Evolutionary conservation across 2,329 filamentous ascomycete species (phyloP), one percentile per base, ranked within the genome.

Genomic region (Diaporthe australafricana): DNA sequence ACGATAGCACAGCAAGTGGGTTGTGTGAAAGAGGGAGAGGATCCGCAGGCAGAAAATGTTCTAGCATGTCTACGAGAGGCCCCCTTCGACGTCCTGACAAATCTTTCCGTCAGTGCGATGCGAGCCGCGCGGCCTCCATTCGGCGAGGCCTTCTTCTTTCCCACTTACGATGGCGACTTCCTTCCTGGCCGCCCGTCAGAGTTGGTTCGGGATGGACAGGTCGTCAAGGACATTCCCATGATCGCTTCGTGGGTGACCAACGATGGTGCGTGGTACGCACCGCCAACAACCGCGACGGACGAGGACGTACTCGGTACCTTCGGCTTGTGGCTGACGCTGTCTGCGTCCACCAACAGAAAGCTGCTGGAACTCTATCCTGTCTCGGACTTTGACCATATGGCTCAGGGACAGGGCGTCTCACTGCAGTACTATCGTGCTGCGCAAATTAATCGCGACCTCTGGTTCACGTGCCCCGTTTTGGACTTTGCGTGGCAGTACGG

Each of bases 391-490:
- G 72, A 75, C 2, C 56, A 74, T 2, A 68, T 74, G 6, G 73
- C 56, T 2, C 17, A 62, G 68, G 75, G 40, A 67, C 73, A 12
- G 22, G 67, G 40, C 7, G 71, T 78, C 8, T 77, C 79, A 5
- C 69, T 77, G 20, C 77, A 82, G 60, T 80, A 79, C 72, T 80
- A 79, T 65, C 79, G 78, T 40, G 79, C 80, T n/a, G 78, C 80
- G 14, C 79, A 80, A 42, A 74, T 81, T 48, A 79, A 74, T 66
- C 76, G 77, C 3, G 78, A 81, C 57, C 71, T 81, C 32, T 80
- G 77, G 78, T 80, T 81, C 45, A 78, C 77, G 2, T 81, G 78
- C 32, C 78, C 78, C 0, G 75, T 78, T 8, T 66, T 80, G 12
- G 78, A 80, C 65, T 79, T 80, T 70, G 74, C 79, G 6, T 80